A percentile compares a stretch with the other conserved stretches of the same genome.
Conservation (phyloP, 495 filamentous ascomycete genomes). For the Filosporella fistucella region DNA sequence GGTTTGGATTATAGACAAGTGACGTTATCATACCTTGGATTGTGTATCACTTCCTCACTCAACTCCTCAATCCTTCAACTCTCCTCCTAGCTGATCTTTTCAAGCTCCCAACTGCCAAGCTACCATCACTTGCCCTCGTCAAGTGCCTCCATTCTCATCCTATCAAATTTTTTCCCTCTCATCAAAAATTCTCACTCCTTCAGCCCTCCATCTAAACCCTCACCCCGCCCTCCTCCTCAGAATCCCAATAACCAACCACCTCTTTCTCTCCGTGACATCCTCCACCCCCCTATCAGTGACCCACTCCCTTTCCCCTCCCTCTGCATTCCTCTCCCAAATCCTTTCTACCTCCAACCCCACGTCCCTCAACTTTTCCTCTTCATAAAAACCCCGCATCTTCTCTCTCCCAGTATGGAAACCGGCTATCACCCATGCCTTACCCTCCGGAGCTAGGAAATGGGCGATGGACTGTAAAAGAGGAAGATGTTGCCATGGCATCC, state of each 20-base stretch:
- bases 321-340: slow-evolving; percentile 71
- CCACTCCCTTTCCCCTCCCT: slow-evolving; percentile 66
- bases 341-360: slow-evolving; percentile 62
- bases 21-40: too few species aligned
- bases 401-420: slow-evolving; percentile 82
- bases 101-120: too few species aligned
- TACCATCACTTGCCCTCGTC: too few species aligned
- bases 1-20: too few species aligned
- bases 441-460: slow-evolving; percentile 58
- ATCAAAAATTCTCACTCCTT: too few species aligned
- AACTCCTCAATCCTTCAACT: too few species aligned
- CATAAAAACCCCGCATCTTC: slow-evolving; percentile 70
- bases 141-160: too few species aligned
- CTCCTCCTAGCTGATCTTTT: too few species aligned
- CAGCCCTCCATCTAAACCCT: too few species aligned
- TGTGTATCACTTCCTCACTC: too few species aligned
- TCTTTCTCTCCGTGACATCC: slow-evolving; percentile 60
- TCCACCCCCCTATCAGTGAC: slow-evolving; percentile 55
- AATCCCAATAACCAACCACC: slow-evolving; percentile 74
- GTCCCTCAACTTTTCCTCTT: slow-evolving; percentile 41
- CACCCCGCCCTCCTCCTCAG: slow-evolving; percentile 35
- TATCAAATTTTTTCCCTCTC: too few species aligned
- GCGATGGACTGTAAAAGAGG: slow-evolving; percentile 65
- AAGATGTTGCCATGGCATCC: slow-evolving; percentile 76
- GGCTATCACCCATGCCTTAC: slow-evolving; percentile 58